phyloP scores from a whole-genome alignment of 495 filamentous ascomycete genomes.

The Xylaria intraflava region DNA sequence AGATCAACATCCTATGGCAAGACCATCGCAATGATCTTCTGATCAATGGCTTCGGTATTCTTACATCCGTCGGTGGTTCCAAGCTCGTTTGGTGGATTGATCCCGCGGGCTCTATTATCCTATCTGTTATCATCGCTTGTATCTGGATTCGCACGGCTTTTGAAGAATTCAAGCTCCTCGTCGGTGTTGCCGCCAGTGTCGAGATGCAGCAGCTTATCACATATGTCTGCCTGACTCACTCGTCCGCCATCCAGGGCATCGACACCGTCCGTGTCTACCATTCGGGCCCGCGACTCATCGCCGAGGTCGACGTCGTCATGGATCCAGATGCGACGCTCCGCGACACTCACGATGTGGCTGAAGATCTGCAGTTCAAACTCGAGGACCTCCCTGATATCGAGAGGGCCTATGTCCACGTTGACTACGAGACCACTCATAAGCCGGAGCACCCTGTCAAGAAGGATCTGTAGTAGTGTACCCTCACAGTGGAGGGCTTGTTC shows the following conservation, averaged over 20 bases:
- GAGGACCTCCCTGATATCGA: constrained; percentile 90
- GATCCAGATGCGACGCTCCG: constrained; percentile 57
- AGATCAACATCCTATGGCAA: constrained; percentile 89
- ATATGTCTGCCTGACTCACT: constrained; percentile 94
- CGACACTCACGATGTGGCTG: constrained; percentile 87
- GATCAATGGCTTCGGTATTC: constrained; percentile 84
- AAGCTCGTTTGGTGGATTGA: constrained; percentile 95
- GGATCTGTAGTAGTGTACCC: constrained; percentile 33
- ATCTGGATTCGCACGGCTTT: constrained; percentile 86
- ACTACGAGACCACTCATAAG: constrained; percentile 97
- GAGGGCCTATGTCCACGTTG: constrained; percentile 93
- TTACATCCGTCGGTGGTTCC: constrained; percentile 79
- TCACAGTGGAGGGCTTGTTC: neutral
- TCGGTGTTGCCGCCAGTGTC: constrained; percentile 80
- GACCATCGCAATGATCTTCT: constrained; percentile 86
- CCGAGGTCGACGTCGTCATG: constrained; percentile 90
- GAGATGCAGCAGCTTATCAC: constrained; percentile 90
- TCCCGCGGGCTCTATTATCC: constrained; percentile 80
- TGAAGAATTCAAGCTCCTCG: constrained; percentile 79
- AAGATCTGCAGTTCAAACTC: constrained; percentile 89
- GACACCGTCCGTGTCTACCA: constrained; percentile 95
- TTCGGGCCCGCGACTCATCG: constrained; percentile 79
- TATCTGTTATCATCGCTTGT: constrained; percentile 66
- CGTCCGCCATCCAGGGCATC: constrained; percentile 67
- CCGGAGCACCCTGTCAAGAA: constrained; percentile 60